A percentile compares a stretch with the other conserved stretches of the same genome.
These are phyloP conservation scores for Leishmania amazonensis DNA, from an alignment of 208 protist genomes.

Conservation along the genomic window DNA sequence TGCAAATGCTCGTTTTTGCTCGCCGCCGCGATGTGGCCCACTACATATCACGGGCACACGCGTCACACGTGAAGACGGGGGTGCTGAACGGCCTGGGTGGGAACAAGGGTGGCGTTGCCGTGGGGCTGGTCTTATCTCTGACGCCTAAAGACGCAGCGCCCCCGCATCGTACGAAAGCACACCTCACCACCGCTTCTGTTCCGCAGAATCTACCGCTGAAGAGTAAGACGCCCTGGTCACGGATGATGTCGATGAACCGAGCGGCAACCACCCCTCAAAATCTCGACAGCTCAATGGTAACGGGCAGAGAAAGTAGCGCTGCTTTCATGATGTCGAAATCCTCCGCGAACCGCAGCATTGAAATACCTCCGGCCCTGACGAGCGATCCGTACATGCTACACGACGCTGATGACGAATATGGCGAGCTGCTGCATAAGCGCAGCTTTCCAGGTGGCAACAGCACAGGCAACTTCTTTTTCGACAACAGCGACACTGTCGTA, in stretches of 20 bases:
- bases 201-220: neutral
- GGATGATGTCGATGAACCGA: no score
- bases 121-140: constrained; percentile 73
- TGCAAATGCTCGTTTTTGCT: constrained; percentile 86
- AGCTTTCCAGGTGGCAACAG: neutral
- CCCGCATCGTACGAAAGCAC: constrained; percentile 3
- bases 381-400: constrained; percentile 1
- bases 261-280: no score
- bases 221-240: neutral
- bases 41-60: constrained; percentile 56
- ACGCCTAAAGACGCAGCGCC: constrained; percentile 15
- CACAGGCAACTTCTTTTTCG: neutral
- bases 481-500: neutral
- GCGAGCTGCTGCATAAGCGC: neutral
- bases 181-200: neutral
- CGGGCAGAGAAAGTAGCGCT: neutral
- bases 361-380: neutral
- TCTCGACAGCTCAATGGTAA: neutral
- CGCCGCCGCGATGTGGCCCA: constrained; percentile 60
- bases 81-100: constrained; percentile 69
- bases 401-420: constrained; percentile 10
- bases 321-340: neutral
- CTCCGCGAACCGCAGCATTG: neutral
- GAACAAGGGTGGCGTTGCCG: constrained; percentile 94
- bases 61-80: constrained; percentile 56